These are phyloP conservation scores for Neonothopanus nambi DNA, from an alignment of 1,284 basidiomycete genomes.

Conservation along the genomic window DNA sequence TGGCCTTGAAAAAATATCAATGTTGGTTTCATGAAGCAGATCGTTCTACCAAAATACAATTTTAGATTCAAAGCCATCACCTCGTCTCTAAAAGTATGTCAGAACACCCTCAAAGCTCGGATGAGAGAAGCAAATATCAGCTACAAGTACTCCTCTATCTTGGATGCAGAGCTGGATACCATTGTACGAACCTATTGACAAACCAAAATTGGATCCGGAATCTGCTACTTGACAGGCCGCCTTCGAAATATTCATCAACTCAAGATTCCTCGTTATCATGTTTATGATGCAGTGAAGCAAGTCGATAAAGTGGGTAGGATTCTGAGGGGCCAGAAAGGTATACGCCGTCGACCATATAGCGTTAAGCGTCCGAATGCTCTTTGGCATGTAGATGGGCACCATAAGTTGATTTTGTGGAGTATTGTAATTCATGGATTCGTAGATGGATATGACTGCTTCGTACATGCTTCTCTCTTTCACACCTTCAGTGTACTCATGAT, in stretches of 20 bases:
- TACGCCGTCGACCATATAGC: neutral
- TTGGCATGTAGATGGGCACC: constrained; percentile 27
- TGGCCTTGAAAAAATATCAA: neutral
- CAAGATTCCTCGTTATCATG: neutral
- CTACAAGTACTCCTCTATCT: neutral
- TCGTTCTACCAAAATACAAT: neutral
- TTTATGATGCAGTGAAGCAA: neutral
- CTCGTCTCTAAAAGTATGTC: neutral
- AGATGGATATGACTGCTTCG: constrained; percentile 22
- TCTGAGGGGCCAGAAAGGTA: neutral
- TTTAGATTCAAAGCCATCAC: neutral
- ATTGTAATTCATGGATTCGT: constrained; percentile 26
- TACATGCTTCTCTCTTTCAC: constrained; percentile 18
- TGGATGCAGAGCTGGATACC: constrained; percentile 1
- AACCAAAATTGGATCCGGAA: neutral
- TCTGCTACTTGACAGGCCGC: neutral
- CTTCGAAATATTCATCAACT: neutral
- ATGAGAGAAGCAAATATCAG: neutral
- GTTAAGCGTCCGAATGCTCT: constrained; percentile 16
- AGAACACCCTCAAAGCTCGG: neutral
- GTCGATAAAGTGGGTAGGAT: neutral
- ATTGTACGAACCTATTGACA: neutral
- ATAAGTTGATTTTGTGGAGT: constrained; percentile 26
- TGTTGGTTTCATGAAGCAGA: neutral
- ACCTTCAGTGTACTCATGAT: constrained; percentile 25